phyloP scores from a whole-genome alignment of 164 flowering plant genomes.

The Aristolochia californica region DNA sequence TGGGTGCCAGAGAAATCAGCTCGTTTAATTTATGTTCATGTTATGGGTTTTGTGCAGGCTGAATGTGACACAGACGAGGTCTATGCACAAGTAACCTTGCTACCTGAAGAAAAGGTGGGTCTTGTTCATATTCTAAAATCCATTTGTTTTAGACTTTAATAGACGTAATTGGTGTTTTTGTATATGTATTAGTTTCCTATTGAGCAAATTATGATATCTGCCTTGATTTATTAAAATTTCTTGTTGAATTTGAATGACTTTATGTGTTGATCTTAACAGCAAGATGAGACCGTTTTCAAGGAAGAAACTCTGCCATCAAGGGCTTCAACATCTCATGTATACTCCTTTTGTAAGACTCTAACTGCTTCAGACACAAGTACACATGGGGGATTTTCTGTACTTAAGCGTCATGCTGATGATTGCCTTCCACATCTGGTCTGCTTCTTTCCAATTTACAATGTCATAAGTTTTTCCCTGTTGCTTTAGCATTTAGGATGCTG shows the following conservation, averaged over 20 bases:
- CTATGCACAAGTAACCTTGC: slow-evolving; percentile 50
- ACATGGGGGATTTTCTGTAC: slow-evolving; percentile 57
- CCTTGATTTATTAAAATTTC: no score
- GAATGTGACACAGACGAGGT: slow-evolving; percentile 56
- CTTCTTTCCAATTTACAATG: background rate
- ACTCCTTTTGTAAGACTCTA: slow-evolving; percentile 34
- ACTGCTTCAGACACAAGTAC: slow-evolving; percentile 57
- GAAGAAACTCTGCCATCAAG: slow-evolving; percentile 1
- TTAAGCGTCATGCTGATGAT: slow-evolving; percentile 38
- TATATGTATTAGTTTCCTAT: background rate
- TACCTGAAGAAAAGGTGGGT: slow-evolving; percentile 35
- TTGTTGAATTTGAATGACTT: no score
- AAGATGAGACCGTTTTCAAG: slow-evolving; percentile 12
- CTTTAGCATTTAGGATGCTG: background rate
- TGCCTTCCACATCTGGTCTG: slow-evolving; percentile 55
- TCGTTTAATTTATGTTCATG: slow-evolving; percentile 1
- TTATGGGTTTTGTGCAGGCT: slow-evolving; percentile 30
- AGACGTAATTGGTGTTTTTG: no score
- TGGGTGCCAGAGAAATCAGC: background rate
- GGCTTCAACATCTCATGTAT: slow-evolving; percentile 5
- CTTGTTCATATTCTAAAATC: background rate
- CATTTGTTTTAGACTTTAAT: background rate
- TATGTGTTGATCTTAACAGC: slow-evolving; percentile 11
- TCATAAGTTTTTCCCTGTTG: background rate
- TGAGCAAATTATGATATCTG: no score